These are phyloP conservation scores for Strigomonas galati DNA, from an alignment of 208 protist species.

Conservation along the genomic window DNA sequence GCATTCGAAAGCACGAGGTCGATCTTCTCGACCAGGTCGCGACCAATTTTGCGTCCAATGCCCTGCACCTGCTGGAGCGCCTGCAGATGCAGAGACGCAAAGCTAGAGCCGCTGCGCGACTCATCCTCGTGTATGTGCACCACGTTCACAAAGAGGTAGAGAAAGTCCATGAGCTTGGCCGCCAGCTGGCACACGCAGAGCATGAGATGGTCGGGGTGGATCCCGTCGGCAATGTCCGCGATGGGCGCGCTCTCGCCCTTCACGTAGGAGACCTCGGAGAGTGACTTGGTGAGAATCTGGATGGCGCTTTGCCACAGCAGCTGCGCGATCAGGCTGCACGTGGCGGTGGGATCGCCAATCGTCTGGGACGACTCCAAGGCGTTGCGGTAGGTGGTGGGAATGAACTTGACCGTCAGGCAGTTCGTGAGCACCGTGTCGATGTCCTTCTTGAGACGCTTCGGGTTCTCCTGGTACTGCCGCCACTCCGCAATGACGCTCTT, in stretches of 20 bases:
- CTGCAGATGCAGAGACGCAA: conserved; percentile 31
- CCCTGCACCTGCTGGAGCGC: conserved; percentile 35
- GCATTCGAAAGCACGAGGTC: conserved; percentile 41
- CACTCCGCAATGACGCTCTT: conserved; percentile 64
- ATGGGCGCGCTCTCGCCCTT: conserved; percentile 61
- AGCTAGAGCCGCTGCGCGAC: neutral
- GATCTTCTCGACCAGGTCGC: conserved; percentile 77
- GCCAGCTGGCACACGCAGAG: conserved; percentile 70
- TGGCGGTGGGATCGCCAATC: conserved; percentile 26
- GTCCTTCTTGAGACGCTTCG: conserved; percentile 30
- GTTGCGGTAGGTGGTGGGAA: conserved; percentile 64
- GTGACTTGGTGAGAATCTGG: conserved; percentile 63
- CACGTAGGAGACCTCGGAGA: conserved; percentile 70
- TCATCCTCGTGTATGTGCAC: conserved; percentile 58
- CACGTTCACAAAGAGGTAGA: conserved; percentile 64
- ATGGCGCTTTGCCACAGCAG: conserved; percentile 68
- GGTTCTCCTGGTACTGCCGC: conserved; percentile 53
- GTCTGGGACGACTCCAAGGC: conserved; percentile 48
- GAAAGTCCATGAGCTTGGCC: conserved; percentile 72
- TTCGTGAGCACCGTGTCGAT: conserved; percentile 49
- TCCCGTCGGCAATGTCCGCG: conserved; percentile 61
- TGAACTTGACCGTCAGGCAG: conserved; percentile 73
- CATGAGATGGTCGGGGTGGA: conserved; percentile 72
- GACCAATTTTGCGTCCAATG: conserved; percentile 55
- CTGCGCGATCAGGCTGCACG: conserved; percentile 42